These are phyloP conservation scores for Candida khao-thaluensis DNA, from an alignment of 805 yeast species.

Conservation along the genomic window DNA sequence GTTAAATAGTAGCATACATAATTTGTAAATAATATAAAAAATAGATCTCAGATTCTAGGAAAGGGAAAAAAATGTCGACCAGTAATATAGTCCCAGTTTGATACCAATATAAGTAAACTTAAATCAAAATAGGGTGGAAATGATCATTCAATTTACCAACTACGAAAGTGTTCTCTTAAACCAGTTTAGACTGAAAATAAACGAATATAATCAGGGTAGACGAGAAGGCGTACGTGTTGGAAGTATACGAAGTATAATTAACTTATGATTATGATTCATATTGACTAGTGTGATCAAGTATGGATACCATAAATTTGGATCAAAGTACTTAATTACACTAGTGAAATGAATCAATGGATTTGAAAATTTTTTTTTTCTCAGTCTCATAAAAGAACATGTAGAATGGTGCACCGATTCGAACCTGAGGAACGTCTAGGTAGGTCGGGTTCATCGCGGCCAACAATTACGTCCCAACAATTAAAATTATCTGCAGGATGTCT, in stretches of 20 bases:
- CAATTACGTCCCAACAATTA: slow-evolving; percentile 6
- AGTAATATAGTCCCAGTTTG: slow-evolving; percentile 30
- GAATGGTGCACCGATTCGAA: neutral
- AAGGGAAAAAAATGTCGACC: slow-evolving; percentile 23
- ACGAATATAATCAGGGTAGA: slow-evolving; percentile 48
- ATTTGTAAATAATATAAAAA: neutral
- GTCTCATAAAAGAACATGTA: too few species aligned
- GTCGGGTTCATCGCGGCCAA: too few species aligned
- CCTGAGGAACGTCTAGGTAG: neutral
- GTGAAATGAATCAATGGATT: too few species aligned
- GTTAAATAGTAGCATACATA: too few species aligned
- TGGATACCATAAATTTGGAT: too few species aligned
- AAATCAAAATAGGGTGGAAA: slow-evolving; percentile 44
- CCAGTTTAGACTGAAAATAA: slow-evolving; percentile 50
- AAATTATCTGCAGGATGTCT: slow-evolving; percentile 3
- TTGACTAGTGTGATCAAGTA: too few species aligned
- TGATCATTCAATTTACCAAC: slow-evolving; percentile 41
- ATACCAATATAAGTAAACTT: slow-evolving; percentile 10
- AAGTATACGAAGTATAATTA: neutral
- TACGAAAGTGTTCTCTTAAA: slow-evolving; percentile 45
- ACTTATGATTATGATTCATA: too few species aligned
- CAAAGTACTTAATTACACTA: too few species aligned
- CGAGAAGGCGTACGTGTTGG: slow-evolving; percentile 51
- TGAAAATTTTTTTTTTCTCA: too few species aligned
- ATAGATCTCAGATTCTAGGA: too few species aligned